phyloP scores from a whole-genome alignment of 805 yeast species.

The Zygosaccharomyces lentus region DNA sequence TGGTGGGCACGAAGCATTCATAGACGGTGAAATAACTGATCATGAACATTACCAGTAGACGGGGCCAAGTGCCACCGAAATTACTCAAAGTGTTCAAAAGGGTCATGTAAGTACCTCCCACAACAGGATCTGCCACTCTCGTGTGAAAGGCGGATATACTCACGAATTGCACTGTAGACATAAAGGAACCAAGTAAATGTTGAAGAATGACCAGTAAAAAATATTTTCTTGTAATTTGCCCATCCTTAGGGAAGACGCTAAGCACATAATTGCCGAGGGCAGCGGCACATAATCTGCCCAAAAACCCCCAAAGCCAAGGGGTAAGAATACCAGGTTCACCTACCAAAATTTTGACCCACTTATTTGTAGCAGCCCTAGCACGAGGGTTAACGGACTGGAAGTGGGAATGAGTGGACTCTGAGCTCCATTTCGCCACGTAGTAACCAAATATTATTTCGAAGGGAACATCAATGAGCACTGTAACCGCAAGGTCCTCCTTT shows the following conservation, averaged over 20 bases:
- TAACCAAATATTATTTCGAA: slow-evolving; percentile 93
- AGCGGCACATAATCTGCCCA: slow-evolving; percentile 78
- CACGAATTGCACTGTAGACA: slow-evolving; percentile 94
- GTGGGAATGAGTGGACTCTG: slow-evolving; percentile 41
- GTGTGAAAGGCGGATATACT: slow-evolving; percentile 94
- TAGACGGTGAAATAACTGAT: slow-evolving; percentile 76
- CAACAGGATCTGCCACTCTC: slow-evolving; percentile 86
- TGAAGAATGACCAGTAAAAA: slow-evolving; percentile 72
- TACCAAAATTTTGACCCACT: slow-evolving; percentile 17
- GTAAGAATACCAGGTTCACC: slow-evolving; percentile 54
- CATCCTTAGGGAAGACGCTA: slow-evolving; percentile 58
- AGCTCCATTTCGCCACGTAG: slow-evolving; percentile 92
- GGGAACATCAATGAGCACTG: slow-evolving; percentile 92
- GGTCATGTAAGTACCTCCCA: slow-evolving; percentile 98
- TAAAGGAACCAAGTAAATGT: slow-evolving; percentile 81
- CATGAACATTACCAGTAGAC: slow-evolving; percentile 68
- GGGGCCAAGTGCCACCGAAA: slow-evolving; percentile 97
- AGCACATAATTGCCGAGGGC: slow-evolving; percentile 69
- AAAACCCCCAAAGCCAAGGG: slow-evolving; percentile 87
- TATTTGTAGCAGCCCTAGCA: slow-evolving; percentile 12
- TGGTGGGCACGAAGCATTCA: slow-evolving; percentile 43
- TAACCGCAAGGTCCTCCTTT: slow-evolving; percentile 88
- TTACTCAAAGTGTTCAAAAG: slow-evolving; percentile 87
- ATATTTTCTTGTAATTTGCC: slow-evolving; percentile 46
- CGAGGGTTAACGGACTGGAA: slow-evolving; percentile 11